A percentile compares a stretch with the other conserved stretches of the same genome.
Conservation (phyloP, 2,329 filamentous ascomycete species). For the Amphichorda felina region DNA sequence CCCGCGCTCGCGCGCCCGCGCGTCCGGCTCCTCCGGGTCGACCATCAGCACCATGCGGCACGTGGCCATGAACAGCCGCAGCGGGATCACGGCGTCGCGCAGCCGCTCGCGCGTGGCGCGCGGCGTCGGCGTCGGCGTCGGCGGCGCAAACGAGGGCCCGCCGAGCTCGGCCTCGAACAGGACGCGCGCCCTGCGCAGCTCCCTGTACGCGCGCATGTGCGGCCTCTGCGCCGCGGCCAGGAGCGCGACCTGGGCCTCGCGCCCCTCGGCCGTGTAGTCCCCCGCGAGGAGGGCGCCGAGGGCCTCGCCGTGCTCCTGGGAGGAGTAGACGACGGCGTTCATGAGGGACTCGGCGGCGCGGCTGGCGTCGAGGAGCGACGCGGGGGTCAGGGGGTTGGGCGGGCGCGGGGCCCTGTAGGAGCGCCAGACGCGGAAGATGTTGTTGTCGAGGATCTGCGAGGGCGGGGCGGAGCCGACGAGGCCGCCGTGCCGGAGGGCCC, state of each 20-base stretch:
- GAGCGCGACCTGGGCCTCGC: neutral
- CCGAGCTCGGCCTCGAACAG: slow-evolving; percentile 1
- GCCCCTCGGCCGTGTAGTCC: neutral
- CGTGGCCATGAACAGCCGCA: neutral
- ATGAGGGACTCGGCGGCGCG: slow-evolving; percentile 2
- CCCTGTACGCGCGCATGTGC: neutral
- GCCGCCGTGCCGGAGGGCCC: slow-evolving; percentile 1
- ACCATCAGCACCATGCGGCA: neutral
- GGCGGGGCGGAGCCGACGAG: neutral
- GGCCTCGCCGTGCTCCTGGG: neutral
- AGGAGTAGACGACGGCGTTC: neutral
- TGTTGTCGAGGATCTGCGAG: neutral
- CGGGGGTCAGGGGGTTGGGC: neutral
- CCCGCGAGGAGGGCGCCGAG: neutral
- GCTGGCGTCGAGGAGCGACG: neutral
- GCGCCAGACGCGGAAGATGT: neutral
- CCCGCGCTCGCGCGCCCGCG: neutral
- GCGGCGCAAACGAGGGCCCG: neutral
- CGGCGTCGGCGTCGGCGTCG: neutral
- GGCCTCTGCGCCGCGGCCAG: neutral
- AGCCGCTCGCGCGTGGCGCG: neutral
- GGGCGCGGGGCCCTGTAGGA: neutral
- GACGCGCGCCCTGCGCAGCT: neutral
- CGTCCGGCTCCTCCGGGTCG: neutral
- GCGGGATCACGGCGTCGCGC: neutral